Base-by-base conservation (phyloP, 2,329 filamentous ascomycete species). In the Verticillium isaacii region DNA sequence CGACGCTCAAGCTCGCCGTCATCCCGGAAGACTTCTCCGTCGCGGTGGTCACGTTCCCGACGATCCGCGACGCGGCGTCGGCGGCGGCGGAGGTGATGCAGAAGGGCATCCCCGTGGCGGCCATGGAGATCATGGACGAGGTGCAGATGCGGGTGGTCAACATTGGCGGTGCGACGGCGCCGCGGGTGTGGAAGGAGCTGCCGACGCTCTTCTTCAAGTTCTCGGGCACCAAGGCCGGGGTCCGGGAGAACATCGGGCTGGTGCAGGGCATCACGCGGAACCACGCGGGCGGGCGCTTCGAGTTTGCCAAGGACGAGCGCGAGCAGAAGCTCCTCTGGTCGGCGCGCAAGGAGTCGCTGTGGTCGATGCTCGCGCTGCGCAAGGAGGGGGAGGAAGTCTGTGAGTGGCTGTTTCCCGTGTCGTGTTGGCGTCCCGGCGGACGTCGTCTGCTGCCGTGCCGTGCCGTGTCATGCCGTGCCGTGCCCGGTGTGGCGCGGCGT, bases 161-260 rank as follows among this genome's bases (percentile, higher is more conserved):
- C 75, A 80, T 87, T 60, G 85, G 89, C 12, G 89, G 89, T 1
- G 85, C 86, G 4, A 92, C 89, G 0, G 83, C 85, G 8, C 88
- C 87, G 17, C 78, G 84, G 6, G 84, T 85, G 54, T 94, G 91
- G 91, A 84, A 89, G 68, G 91, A 93, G 73, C 75, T 83, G 60
- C 90, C 91, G 0, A 93, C 91, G 1, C 81, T 94, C 14, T 93
- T 94, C 73, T 92, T 94, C 83, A 93, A 93, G 75, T 92, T 96
- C 72, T 88, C 90, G 1, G 93, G 93, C 19, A 93, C 91, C 1
- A 88, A 87, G 66, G 84, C 85, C 29, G 85, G 89, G n/a, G 91
- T 96, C 4, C 83, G 85, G 64, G 92, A 96, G 68, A 92, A 93
- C 68, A 89, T 95, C 58, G 74, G 78, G 11, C 78, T 86, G 58